These are phyloP conservation scores for Elsinoe batatas DNA, from an alignment of 2,329 filamentous ascomycete genomes.

Conservation along the genomic window DNA sequence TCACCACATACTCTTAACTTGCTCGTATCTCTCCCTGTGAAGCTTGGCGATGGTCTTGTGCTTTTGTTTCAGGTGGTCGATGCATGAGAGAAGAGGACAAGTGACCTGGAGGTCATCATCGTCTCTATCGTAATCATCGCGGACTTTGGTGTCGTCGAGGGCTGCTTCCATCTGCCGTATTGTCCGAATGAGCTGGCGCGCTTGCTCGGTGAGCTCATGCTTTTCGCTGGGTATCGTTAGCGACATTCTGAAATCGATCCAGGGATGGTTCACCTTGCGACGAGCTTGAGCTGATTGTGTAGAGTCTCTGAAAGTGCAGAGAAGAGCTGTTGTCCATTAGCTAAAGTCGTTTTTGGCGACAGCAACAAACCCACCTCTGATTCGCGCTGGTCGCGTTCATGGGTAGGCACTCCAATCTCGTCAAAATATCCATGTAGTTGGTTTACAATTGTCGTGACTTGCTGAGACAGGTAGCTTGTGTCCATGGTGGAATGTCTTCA, in stretches of 20 bases:
- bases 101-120: constrained; percentile 65
- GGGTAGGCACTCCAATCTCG: constrained; percentile 87
- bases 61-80: constrained; percentile 76
- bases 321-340: constrained; percentile 58
- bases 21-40: constrained; percentile 85
- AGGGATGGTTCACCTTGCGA: constrained; percentile 49
- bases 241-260: not conserved
- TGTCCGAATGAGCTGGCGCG: constrained; percentile 68
- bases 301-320: constrained; percentile 82
- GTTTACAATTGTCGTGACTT: constrained; percentile 87
- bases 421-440: constrained; percentile 93
- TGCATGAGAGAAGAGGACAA: constrained; percentile 70
- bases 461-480: constrained; percentile 83
- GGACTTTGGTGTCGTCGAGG: constrained; percentile 63
- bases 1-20: constrained; percentile 70
- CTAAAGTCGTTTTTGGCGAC: constrained; percentile 5
- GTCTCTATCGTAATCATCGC: constrained; percentile 54
- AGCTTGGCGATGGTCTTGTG: constrained; percentile 68
- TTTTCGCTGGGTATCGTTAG: constrained; percentile 54
- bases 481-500: constrained; percentile 52
- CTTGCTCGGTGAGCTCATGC: constrained; percentile 81
- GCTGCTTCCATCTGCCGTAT: constrained; percentile 93
- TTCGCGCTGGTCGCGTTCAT: constrained; percentile 85
- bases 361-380: constrained; percentile 57
- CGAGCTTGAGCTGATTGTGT: constrained; percentile 76